A percentile compares a stretch with the other conserved stretches of the same genome.
phyloP scores from a whole-genome alignment of 2,329 filamentous ascomycete genomes.

The Stagonosporopsis cucurbitacearum region DNA sequence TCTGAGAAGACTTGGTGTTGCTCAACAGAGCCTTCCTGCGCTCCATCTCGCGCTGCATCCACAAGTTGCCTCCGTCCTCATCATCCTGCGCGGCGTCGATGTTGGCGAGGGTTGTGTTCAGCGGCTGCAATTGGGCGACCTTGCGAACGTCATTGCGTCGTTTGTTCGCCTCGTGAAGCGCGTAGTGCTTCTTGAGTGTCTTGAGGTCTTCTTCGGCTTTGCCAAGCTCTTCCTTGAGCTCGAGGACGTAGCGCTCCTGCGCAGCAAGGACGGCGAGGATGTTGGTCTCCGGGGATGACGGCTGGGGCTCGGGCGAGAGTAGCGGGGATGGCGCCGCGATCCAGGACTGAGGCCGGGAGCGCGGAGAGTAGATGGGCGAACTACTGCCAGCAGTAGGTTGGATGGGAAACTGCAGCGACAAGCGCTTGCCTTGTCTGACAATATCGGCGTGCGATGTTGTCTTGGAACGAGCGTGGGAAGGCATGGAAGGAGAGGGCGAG shows the following conservation, averaged over 20 bases:
- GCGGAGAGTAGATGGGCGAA: constrained; percentile 41
- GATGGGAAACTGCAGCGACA: constrained; percentile 58
- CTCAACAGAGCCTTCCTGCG: constrained; percentile 72
- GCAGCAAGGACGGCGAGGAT: constrained; percentile 90
- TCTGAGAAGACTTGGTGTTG: constrained; percentile 56
- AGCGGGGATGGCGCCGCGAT: constrained; percentile 41
- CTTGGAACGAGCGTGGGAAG: constrained; percentile 44
- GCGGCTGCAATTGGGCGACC: constrained; percentile 61
- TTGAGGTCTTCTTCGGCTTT: constrained; percentile 80
- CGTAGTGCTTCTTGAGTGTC: constrained; percentile 83
- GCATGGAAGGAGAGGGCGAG: constrained; percentile 25
- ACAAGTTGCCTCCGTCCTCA: constrained; percentile 53
- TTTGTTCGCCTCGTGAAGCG: constrained; percentile 75
- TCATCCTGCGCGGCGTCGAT: constrained; percentile 40
- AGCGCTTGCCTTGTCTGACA: constrained; percentile 51
- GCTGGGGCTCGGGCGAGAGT: constrained; percentile 34
- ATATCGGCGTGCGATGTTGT: constrained; percentile 46
- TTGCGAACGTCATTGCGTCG: constrained; percentile 71
- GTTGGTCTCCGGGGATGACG: constrained; percentile 43
- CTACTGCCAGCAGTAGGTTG: constrained; percentile 47
- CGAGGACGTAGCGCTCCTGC: constrained; percentile 88
- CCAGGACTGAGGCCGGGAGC: constrained; percentile 50
- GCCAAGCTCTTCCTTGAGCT: constrained; percentile 86
- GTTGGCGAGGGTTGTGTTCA: constrained; percentile 53
- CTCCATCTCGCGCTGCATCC: constrained; percentile 69